These are phyloP conservation scores for Candida nanaspora DNA, from an alignment of 805 yeast genomes.

Conservation along the genomic window DNA sequence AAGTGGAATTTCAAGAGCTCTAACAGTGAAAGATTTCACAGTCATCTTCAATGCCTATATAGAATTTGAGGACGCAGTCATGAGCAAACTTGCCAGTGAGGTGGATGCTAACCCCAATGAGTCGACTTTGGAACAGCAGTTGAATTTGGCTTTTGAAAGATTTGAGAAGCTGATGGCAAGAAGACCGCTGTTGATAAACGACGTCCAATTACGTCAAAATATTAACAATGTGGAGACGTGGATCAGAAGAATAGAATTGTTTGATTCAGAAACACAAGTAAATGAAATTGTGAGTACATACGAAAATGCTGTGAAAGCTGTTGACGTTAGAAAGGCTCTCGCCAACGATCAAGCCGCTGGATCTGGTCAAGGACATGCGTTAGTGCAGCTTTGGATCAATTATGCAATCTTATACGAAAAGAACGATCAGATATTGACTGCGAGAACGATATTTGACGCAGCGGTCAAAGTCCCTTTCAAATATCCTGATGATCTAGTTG, in stretches of 20 bases:
- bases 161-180: constrained; percentile 51
- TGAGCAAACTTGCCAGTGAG: constrained; percentile 26
- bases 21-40: constrained; percentile 55
- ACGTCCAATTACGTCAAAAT: constrained; percentile 57
- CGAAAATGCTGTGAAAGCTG: constrained; percentile 55
- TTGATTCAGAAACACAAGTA: constrained; percentile 29
- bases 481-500: constrained; percentile 55
- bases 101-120: constrained; percentile 13
- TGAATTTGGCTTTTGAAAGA: constrained; percentile 27
- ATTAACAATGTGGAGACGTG: constrained; percentile 59
- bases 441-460: constrained; percentile 54
- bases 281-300: constrained; percentile 46
- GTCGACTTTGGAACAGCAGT: constrained; percentile 3
- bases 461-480: constrained; percentile 67
- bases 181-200: constrained; percentile 55
- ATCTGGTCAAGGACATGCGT: constrained; percentile 1
- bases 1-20: constrained; percentile 37
- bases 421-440: constrained; percentile 47
- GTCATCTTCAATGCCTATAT: constrained; percentile 54
- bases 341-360: constrained; percentile 23
- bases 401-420: constrained; percentile 62
- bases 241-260: constrained; percentile 52
- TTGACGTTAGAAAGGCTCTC: constrained; percentile 50
- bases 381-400: constrained; percentile 60
- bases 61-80: constrained; percentile 48